These are phyloP conservation scores for Leccinum uliginosum DNA, from an alignment of 768 basidiomycete species.

Conservation along the genomic window DNA sequence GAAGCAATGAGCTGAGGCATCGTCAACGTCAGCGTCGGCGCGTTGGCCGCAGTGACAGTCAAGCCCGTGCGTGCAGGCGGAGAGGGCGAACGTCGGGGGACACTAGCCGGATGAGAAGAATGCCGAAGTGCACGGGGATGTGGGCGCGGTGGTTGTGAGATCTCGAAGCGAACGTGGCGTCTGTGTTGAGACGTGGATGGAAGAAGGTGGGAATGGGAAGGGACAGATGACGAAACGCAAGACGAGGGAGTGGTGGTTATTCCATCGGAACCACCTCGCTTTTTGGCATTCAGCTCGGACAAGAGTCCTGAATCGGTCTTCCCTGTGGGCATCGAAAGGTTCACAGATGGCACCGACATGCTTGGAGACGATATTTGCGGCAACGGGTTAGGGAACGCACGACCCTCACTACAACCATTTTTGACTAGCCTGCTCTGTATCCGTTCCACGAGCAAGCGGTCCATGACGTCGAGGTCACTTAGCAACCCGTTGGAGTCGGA, in stretches of 20 bases:
- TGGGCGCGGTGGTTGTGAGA: background rate
- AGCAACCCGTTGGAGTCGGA: background rate
- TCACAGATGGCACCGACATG: conserved; percentile 21
- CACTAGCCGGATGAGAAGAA: conserved; percentile 1
- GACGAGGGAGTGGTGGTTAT: background rate
- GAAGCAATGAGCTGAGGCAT: conserved; percentile 32
- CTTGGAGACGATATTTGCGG: conserved; percentile 21
- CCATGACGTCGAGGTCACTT: conserved; percentile 26
- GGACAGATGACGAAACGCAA: conserved; percentile 1
- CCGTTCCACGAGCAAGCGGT: conserved; percentile 29
- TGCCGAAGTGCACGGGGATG: background rate
- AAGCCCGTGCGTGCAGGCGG: conserved; percentile 17
- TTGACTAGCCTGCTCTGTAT: conserved; percentile 31
- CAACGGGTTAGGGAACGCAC: conserved; percentile 15
- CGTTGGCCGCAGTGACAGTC: background rate
- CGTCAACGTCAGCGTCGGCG: conserved; percentile 20
- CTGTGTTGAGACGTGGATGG: conserved; percentile 7
- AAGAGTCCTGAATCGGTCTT: conserved; percentile 2
- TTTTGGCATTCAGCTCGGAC: background rate
- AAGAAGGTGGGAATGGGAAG: conserved; percentile 1
- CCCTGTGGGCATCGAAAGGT: conserved; percentile 11
- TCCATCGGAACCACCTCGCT: background rate
- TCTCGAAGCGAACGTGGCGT: conserved; percentile 25
- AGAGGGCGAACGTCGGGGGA: conserved; percentile 24
- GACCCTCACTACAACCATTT: conserved; percentile 29